A percentile compares a stretch with the other conserved stretches of the same genome.
phyloP scores from a whole-genome alignment of 2,329 filamentous ascomycete species.

The Diatrype stigma region DNA sequence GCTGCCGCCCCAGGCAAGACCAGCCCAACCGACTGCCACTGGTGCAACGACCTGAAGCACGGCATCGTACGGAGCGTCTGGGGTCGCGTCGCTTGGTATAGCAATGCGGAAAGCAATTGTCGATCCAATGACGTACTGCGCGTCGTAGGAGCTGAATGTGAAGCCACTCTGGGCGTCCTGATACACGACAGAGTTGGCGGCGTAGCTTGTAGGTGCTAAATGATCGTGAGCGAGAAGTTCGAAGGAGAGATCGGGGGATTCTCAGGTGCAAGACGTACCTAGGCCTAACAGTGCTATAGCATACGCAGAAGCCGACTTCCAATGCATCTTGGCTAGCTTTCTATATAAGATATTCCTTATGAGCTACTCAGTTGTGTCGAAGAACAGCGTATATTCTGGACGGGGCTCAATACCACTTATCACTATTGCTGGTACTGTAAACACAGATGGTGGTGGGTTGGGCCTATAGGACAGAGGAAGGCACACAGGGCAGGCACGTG shows the following conservation, averaged over 20 bases:
- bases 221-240: not conserved
- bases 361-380: not conserved
- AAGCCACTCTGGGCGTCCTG: conserved; percentile 26
- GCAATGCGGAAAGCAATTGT: conserved; percentile 30
- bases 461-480: not conserved
- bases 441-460: not conserved
- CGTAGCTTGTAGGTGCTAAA: conserved; percentile 5
- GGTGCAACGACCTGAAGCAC: conserved; percentile 41
- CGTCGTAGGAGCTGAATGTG: conserved; percentile 24
- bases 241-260: not conserved
- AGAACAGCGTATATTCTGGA: not conserved
- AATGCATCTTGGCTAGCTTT: conserved; percentile 20
- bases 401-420: not conserved
- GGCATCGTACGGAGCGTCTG: conserved; percentile 31
- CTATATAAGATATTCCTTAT: conserved; percentile 3
- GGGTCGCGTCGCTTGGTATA: conserved; percentile 28
- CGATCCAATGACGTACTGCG: conserved; percentile 21
- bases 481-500: not conserved
- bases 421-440: not conserved
- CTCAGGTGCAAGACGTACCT: conserved; percentile 12
- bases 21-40: conserved; percentile 41
- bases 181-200: conserved; percentile 21
- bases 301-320: conserved; percentile 17
- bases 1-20: conserved; percentile 44
- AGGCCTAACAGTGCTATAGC: conserved; percentile 18